Evolutionary conservation across 1,139 yeast genomes (phyloP).

Genomic region (Pneumocystis canis): DNA sequence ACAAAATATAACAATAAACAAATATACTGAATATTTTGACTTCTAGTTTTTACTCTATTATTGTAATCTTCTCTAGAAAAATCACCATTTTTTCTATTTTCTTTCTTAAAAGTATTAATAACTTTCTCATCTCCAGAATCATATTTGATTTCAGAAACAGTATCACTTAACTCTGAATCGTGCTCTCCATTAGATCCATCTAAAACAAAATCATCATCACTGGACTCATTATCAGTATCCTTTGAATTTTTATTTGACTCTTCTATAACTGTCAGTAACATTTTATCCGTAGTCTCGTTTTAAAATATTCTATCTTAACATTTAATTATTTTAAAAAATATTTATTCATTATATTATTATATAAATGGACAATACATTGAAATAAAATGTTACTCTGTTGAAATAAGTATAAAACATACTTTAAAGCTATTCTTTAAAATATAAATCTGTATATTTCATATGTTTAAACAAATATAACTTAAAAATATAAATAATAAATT

Average conservation of each 20-base stretch:
- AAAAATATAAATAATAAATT: no score
- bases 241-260: neutral
- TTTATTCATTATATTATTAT: neutral
- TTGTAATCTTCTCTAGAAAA: neutral
- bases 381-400: no score
- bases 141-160: neutral
- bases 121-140: constrained; percentile 12
- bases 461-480: no score
- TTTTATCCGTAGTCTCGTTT: neutral
- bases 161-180: constrained; percentile 10
- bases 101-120: neutral
- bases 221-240: neutral
- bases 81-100: neutral
- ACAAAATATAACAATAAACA: constrained; percentile 35
- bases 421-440: no score
- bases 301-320: neutral
- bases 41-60: constrained; percentile 13
- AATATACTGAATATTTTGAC: constrained; percentile 18
- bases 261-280: neutral
- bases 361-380: no score
- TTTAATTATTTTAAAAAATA: neutral
- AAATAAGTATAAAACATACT: no score
- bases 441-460: no score
- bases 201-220: neutral
- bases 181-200: neutral